Conservation (phyloP, 768 basidiomycete species). For the Rhizopogon sp. region DNA sequence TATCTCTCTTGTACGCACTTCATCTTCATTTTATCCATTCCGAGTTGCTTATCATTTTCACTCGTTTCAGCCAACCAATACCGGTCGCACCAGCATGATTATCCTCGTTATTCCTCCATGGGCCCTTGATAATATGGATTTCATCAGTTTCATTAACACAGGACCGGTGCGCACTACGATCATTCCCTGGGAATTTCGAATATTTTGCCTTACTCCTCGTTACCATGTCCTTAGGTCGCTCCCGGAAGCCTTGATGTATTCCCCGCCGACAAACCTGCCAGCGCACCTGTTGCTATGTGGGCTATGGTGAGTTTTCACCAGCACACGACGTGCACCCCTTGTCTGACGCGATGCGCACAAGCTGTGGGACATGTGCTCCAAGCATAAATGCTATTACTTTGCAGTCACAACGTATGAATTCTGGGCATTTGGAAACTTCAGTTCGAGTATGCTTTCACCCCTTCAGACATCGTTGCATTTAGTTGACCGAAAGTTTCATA, state of each 20-base stretch:
- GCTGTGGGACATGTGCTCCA: constrained; percentile 2
- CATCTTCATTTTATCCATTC: background rate
- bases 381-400: constrained; percentile 2
- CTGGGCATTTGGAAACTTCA: constrained; percentile 5
- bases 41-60: background rate
- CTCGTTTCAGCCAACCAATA: background rate
- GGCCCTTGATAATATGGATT: background rate
- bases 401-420: constrained; percentile 1
- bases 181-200: background rate
- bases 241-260: background rate
- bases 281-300: background rate
- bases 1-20: background rate
- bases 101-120: constrained; percentile 2
- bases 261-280: background rate
- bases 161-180: background rate
- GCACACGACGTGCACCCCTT: background rate
- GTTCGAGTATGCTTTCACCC: background rate
- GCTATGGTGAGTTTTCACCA: background rate
- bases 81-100: background rate
- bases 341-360: background rate
- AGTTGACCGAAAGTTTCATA: background rate
- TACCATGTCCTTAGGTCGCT: background rate
- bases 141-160: background rate
- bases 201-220: background rate
- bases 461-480: background rate